Conservation (phyloP, 1,284 basidiomycete genomes). For the Meripilus lineatus region DNA sequence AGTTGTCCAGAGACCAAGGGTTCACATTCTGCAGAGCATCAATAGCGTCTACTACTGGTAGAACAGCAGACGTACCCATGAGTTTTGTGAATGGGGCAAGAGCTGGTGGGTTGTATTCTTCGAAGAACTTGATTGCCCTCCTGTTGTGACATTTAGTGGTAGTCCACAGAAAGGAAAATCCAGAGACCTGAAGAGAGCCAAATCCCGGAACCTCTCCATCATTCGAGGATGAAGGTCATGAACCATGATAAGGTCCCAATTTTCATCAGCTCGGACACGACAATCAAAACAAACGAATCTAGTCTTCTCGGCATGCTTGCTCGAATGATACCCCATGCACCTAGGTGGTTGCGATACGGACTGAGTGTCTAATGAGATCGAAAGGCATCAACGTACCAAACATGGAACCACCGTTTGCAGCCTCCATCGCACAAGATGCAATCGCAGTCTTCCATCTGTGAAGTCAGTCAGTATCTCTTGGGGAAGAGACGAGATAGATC, state of each 20-base stretch:
- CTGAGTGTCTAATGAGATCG: neutral
- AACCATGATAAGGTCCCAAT: conserved; percentile 62
- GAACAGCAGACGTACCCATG: conserved; percentile 40
- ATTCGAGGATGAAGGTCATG: conserved; percentile 52
- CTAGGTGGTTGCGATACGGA: conserved; percentile 30
- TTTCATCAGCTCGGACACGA: conserved; percentile 54
- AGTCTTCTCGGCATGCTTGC: conserved; percentile 42
- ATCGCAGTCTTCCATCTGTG: conserved; percentile 46
- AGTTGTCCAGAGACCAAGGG: conserved; percentile 52
- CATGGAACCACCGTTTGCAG: conserved; percentile 68
- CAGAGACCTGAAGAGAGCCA: conserved; percentile 62
- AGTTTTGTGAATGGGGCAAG: conserved; percentile 51
- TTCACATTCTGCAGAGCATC: conserved; percentile 42
- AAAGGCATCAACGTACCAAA: conserved; percentile 70
- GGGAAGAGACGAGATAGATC: conserved; percentile 6
- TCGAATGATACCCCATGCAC: conserved; percentile 80
- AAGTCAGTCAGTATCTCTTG: neutral
- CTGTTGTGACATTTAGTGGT: conserved; percentile 30
- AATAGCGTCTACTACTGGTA: neutral
- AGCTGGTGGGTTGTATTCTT: conserved; percentile 43
- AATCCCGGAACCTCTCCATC: conserved; percentile 56
- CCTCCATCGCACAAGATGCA: conserved; percentile 59
- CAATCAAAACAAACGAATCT: conserved; percentile 74
- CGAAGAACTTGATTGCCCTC: conserved; percentile 68
- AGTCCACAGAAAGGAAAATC: conserved; percentile 2